Base-by-base conservation (phyloP, 176 grass and related monocot genomes). In the Otatea glauca region DNA sequence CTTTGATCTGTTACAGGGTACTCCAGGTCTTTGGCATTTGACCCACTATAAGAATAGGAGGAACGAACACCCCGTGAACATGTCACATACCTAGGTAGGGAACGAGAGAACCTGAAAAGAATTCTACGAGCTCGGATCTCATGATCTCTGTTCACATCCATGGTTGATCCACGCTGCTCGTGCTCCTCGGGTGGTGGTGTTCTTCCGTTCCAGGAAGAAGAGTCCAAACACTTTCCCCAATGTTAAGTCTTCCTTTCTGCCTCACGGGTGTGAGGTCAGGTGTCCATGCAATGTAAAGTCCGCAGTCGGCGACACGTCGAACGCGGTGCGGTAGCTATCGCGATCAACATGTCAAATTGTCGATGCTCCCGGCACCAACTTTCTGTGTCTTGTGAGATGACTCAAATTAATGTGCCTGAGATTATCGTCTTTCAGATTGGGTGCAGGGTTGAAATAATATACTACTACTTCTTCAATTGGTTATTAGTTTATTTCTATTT, bases 71-170 rank as follows among this genome's bases (percentile, higher is more conserved):
- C 37, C 68, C 81, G 76, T 89, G 68, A 84, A 43, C 37, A 78
- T 86, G 75, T 7, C 45, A 34, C 16, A 20, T 6, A 5, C 16
- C 48, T 75, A 54, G 24, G 16, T 37, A 55, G 65, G 35, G 16
- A 4, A 10, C 78, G 7, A 35, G 75, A 77, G 51, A 53, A 58
- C 49, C 37, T 72, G 41, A 20, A 27, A 44, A 44, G 4, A 49
- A 45, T 45, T 79, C 4, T 45, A 27, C 7, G 14, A 54, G 9
- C 18, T 37, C 39, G 4, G 34, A 11, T 72, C 80, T 72, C 67
- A 51, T 83, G 81, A 50, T 82, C 80, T 61, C 80, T 82, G 68
- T 82, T 39, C 78, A 8, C 13, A 10, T 80, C 34, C 23, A 53
- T 71, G 53, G 24, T 23, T 20, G 2, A 6, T 62, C 20, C 34